Conservation (phyloP, 495 filamentous ascomycete species). For the Neurospora tetraspora region DNA sequence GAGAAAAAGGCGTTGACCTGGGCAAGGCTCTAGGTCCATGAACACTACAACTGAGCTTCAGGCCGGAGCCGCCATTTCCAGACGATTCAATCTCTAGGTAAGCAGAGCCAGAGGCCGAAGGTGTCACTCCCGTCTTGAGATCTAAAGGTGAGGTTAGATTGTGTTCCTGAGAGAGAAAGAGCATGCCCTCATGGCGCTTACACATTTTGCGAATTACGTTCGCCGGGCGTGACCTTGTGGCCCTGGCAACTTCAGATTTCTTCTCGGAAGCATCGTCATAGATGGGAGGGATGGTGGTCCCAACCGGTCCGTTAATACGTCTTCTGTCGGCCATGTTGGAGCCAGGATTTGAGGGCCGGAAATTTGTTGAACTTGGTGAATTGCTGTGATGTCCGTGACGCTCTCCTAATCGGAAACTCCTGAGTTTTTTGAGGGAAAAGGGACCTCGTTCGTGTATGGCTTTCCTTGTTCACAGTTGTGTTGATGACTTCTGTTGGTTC, state of each 20-base stretch:
- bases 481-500: not conserved
- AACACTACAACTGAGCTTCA: constrained; percentile 86
- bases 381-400: not conserved
- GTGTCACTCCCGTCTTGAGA: constrained; percentile 82
- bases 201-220: constrained; percentile 74
- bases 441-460: not conserved
- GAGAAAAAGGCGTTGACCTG: constrained; percentile 77
- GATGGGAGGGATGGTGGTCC: constrained; percentile 65
- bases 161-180: not conserved
- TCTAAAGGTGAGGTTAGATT: constrained; percentile 39
- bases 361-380: constrained; percentile 2
- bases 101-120: constrained; percentile 87
- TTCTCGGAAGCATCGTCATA: constrained; percentile 41
- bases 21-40: constrained; percentile 89
- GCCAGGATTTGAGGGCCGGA: not conserved
- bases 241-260: constrained; percentile 37
- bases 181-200: constrained; percentile 33
- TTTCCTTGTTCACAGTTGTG: not conserved
- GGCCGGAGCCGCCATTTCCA: constrained; percentile 42
- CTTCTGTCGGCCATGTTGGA: constrained; percentile 70
- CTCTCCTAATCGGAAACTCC: not conserved
- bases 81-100: constrained; percentile 77
- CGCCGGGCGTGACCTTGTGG: constrained; percentile 27
- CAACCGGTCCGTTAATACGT: constrained; percentile 78
- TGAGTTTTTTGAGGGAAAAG: not conserved